Evolutionary conservation across 768 basidiomycete species (phyloP), one percentile per base, ranked within the genome.

Genomic region (Termitomyces sp.): DNA sequence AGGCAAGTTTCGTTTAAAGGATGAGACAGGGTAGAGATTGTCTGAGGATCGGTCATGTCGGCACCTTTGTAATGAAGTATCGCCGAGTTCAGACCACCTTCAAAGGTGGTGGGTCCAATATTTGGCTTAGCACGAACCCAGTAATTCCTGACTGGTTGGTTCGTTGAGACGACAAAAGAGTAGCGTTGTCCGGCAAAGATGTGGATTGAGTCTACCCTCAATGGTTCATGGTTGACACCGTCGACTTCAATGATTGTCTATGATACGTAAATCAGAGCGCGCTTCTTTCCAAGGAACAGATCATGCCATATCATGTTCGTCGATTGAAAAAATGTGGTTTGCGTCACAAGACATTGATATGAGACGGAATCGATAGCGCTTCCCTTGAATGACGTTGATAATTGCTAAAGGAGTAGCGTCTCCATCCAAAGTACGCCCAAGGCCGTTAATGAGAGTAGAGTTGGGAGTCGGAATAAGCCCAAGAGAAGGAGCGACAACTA

Each of bases 241-340:
- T 45, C 44, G 44, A 45, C 44, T 45, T 57, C 55, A 18, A 57
- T 57, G 6, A 57, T 48, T 9, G 55, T 57, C 55, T 45, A 22
- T 22, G 20, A 22, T 13, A 45, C 12, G 15, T 22, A 6, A 24
- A 45, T 45, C 44, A 45, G 44, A 45, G 24, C 2, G 2, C 1
- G 4, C 11, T 2, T 20, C 34, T 9, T 1, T 4, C 18, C 18
- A 53, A 41, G 39, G 18, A 34, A 36, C 15, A 27, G 2, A 16
- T 36, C 54, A 45, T 54, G n/a, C 76, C 72, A 82, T 65, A 5
- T 66, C 65, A 58, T 81, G 80, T 16, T 72, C 71, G 60, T 80
- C 77, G 24, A 82, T 75, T 2, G 74, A 68, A 63, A 82, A 80
- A 42, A 67, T 67, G 62, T 72, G 79, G 37, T 66, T 68, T n/a